A percentile compares a stretch with the other conserved stretches of the same genome.
Evolutionary conservation across 352 stramenopile genomes (phyloP).

Genomic region (Phytophthora lateralis): DNA sequence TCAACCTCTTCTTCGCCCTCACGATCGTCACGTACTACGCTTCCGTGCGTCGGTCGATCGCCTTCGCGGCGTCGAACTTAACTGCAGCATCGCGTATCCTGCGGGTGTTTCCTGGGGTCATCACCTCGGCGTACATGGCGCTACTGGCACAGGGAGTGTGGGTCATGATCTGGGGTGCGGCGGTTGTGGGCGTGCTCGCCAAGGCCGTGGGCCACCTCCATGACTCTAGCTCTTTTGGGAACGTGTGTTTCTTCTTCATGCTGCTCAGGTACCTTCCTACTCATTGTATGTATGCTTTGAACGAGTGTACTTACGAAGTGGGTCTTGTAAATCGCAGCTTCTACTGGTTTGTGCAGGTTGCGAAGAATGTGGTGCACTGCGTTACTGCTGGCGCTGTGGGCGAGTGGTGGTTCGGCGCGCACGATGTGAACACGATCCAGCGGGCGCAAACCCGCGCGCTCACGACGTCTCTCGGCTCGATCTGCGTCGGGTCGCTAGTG

Average conservation of each 20-base stretch:
- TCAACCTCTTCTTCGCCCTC: slow-evolving; percentile 81
- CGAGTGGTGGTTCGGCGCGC: slow-evolving; percentile 86
- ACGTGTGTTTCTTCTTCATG: slow-evolving; percentile 86
- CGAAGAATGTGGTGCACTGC: slow-evolving; percentile 89
- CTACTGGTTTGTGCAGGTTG: slow-evolving; percentile 87
- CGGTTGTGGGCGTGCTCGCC: slow-evolving; percentile 72
- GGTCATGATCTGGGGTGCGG: slow-evolving; percentile 80
- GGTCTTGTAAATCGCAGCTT: slow-evolving; percentile 41
- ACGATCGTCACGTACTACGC: slow-evolving; percentile 72
- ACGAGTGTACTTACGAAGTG: neutral
- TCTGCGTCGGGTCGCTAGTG: slow-evolving; percentile 84
- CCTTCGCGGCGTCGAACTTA: slow-evolving; percentile 84
- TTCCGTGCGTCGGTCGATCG: slow-evolving; percentile 64
- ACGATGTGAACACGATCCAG: slow-evolving; percentile 76
- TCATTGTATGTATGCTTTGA: neutral
- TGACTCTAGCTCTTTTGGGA: slow-evolving; percentile 70
- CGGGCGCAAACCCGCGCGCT: slow-evolving; percentile 67
- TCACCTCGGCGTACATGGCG: slow-evolving; percentile 69
- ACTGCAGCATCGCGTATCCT: slow-evolving; percentile 72
- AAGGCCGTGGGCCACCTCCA: slow-evolving; percentile 54
- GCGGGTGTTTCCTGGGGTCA: slow-evolving; percentile 74
- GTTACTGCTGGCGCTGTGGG: slow-evolving; percentile 76
- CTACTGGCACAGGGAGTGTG: slow-evolving; percentile 67
- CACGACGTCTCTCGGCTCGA: slow-evolving; percentile 81
- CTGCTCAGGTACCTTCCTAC: slow-evolving; percentile 63